Percentiles rank a stretch among this genome's conserved stretches.
Conservation (phyloP, 129 eudicot genomes). For the Helichrysum umbraculigerum region DNA sequence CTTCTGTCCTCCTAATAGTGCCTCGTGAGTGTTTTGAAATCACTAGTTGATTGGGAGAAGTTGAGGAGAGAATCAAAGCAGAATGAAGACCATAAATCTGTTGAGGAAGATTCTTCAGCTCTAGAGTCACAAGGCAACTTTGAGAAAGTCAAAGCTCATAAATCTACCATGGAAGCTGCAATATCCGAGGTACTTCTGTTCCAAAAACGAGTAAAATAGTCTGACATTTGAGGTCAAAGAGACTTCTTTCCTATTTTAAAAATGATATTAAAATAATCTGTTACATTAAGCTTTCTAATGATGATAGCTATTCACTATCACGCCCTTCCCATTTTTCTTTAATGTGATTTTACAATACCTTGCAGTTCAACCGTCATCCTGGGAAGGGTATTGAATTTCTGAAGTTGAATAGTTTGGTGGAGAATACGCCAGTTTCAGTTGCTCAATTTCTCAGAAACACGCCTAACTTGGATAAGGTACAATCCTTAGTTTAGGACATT, state of each 20-base stretch:
- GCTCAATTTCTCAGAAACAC: conserved; percentile 84
- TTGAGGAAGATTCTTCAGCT: conserved; percentile 49
- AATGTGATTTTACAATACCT: conserved; percentile 1
- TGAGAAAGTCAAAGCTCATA: conserved; percentile 94
- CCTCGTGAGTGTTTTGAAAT: conserved; percentile 87
- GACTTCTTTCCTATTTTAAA: neutral
- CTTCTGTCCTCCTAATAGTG: conserved; percentile 47
- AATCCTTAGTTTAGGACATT: neutral
- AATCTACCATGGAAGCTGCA: conserved; percentile 92
- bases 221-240: conserved; percentile 3
- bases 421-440: conserved; percentile 84
- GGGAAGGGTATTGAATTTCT: conserved; percentile 74
- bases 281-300: conserved; percentile 20
- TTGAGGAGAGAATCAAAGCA: conserved; percentile 65
- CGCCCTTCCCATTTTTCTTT: neutral
- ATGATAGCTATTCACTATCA: neutral
- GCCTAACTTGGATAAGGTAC: conserved; percentile 83
- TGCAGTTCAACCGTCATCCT: conserved; percentile 90
- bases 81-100: conserved; percentile 38
- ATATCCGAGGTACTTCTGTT: conserved; percentile 64
- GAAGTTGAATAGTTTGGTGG: conserved; percentile 75
- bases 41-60: conserved; percentile 93
- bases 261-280: neutral
- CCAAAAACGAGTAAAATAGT: conserved; percentile 2
- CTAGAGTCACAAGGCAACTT: conserved; percentile 59